phyloP scores from a whole-genome alignment of 139 green algal genomes.

The Micractinium sp. region DNA sequence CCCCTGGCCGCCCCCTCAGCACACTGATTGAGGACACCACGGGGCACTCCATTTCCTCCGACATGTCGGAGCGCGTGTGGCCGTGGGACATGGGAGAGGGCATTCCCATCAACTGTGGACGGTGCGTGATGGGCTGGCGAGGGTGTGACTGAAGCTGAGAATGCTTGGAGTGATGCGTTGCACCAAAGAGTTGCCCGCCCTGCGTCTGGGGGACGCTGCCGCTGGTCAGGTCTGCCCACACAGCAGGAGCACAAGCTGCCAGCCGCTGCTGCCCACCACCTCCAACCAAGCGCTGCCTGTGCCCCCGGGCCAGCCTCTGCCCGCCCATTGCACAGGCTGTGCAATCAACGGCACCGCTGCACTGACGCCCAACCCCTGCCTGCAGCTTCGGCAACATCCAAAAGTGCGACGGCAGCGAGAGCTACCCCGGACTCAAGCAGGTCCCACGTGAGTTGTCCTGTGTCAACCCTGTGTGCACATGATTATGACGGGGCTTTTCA shows the following conservation, averaged over 20 bases:
- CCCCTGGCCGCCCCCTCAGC: too few species aligned
- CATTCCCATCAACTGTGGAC: slow-evolving; percentile 25
- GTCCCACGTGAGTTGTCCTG: not conserved
- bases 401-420: not conserved
- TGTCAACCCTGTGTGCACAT: too few species aligned
- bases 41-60: not conserved
- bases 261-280: not conserved
- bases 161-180: too few species aligned
- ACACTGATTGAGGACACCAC: slow-evolving; percentile 22
- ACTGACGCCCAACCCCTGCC: not conserved
- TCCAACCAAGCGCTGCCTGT: not conserved
- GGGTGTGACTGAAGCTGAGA: too few species aligned
- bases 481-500: too few species aligned
- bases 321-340: not conserved
- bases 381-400: not conserved
- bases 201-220: slow-evolving; percentile 42
- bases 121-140: too few species aligned
- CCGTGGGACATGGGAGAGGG: slow-evolving; percentile 40
- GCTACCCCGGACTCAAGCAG: slow-evolving; percentile 5
- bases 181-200: not conserved
- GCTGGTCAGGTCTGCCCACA: not conserved
- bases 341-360: not conserved
- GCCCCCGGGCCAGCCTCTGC: not conserved
- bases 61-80: slow-evolving; percentile 18
- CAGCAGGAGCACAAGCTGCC: not conserved